These are phyloP conservation scores for Lactuca sativa DNA, from an alignment of 129 eudicot genomes.

Conservation along the genomic window DNA sequence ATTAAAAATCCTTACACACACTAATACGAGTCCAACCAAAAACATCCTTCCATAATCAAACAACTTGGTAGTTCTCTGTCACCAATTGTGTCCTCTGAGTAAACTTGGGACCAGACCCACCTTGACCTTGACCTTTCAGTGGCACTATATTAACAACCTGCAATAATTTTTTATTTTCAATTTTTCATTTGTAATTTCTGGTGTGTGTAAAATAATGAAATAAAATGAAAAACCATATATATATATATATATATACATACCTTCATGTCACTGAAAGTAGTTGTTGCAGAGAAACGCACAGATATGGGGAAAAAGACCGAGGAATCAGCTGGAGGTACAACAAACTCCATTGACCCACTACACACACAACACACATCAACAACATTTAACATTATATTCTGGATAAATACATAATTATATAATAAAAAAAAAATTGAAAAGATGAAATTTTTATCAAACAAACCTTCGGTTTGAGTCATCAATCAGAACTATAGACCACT, in stretches of 20 bases:
- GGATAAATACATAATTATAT: too few relatives aligned
- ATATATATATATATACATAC: constrained; percentile 29
- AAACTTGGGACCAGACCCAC: constrained; percentile 75
- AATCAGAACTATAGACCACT: constrained; percentile 90
- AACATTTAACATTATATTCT: constrained; percentile 11
- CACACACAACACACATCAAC: constrained; percentile 17
- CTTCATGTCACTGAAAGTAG: constrained; percentile 88
- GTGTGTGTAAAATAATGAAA: background rate
- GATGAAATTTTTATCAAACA: background rate
- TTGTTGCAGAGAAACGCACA: constrained; percentile 85
- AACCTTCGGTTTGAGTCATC: constrained; percentile 95
- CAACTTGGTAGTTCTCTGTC: constrained; percentile 91
- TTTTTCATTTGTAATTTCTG: background rate
- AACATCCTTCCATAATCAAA: constrained; percentile 38
- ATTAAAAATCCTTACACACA: constrained; percentile 9
- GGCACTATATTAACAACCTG: constrained; percentile 80
- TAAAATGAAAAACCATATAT: background rate
- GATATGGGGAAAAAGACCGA: constrained; percentile 91
- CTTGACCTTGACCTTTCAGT: constrained; percentile 31
- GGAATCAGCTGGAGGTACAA: constrained; percentile 85
- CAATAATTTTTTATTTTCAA: constrained; percentile 1
- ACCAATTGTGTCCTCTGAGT: constrained; percentile 71
- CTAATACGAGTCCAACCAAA: constrained; percentile 4
- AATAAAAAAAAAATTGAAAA: background rate
- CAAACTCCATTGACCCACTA: constrained; percentile 97